Evolutionary conservation across 176 grass and related monocot genomes (phyloP), one percentile per base, ranked within the genome.

Genomic region (Themeda triandra): DNA sequence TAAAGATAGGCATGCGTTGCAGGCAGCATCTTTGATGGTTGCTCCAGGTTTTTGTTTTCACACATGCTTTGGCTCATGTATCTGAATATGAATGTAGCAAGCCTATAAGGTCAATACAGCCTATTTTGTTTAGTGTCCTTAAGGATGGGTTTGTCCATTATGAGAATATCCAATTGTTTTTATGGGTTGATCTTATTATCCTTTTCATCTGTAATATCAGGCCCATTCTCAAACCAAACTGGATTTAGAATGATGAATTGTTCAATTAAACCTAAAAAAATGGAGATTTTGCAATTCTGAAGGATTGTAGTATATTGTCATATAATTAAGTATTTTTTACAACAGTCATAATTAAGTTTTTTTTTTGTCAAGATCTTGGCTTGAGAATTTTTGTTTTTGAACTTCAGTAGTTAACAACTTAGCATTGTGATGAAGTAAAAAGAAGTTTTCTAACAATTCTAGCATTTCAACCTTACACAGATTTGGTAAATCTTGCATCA

Each of bases 1-100:
- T 81, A 94, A 91, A 87, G 93, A 98, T 53, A 81, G 83, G 18
- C 89, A 98, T 85, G 96, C 90, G 56, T 75, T 98, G 81, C 96
- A 93, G 68, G 66, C 58, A 72, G 88, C 87, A 77, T 85, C 91
- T 36, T 86, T 92, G 44, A 90, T 95, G 63, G 79, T 81, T 44
- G 89, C 88, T 89, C 89, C 89, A 86, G 96, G 96, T 98, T 88
- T 79, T 85, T 75, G 49, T 60, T 79, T 65, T 24, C 3, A 44
- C 77, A 84, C 87, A 32, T 84, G 19, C 63, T 42, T 66, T 73
- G 54, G 29, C 27, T 84, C 23, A 72, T 86, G 63, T 21, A 72
- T 73, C 69, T 82, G 21, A 36, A 49, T 78, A 73, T 56, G 59
- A 77, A 60, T 78, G 67, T 46, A 69, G 49, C 49, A 69, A 68